Conservation (phyloP, 805 yeast genomes). For the Naumovozyma dairenensis region DNA sequence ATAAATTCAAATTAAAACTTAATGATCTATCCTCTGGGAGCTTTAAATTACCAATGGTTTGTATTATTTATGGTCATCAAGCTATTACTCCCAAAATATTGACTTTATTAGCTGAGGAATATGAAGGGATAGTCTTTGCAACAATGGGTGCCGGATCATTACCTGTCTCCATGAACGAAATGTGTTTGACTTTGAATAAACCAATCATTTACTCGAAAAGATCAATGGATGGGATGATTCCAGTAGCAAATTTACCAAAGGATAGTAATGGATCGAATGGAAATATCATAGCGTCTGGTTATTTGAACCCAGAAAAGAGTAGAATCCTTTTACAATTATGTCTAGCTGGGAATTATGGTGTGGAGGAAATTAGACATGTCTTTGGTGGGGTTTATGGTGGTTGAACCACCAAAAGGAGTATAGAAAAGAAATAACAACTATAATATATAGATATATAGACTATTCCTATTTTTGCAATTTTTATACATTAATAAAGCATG, state of each 20-base stretch:
- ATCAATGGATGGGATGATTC: constrained; percentile 64
- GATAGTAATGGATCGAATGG: constrained; percentile 30
- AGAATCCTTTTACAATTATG: constrained; percentile 51
- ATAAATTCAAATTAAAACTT: constrained; percentile 33
- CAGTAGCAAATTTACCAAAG: constrained; percentile 36
- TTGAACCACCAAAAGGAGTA: constrained; percentile 7
- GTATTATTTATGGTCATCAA: constrained; percentile 54
- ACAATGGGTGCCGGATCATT: constrained; percentile 67
- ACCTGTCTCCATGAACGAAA: constrained; percentile 39
- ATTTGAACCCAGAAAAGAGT: constrained; percentile 55
- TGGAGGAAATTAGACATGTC: constrained; percentile 33
- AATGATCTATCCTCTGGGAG: constrained; percentile 6
- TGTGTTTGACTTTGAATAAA: constrained; percentile 32
- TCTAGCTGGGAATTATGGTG: constrained; percentile 33
- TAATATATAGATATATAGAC: not conserved
- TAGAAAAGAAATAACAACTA: constrained; percentile 1
- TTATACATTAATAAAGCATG: too few relatives aligned
- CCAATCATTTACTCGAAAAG: constrained; percentile 59
- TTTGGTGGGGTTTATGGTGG: constrained; percentile 50
- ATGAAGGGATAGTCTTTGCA: constrained; percentile 52
- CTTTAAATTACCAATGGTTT: constrained; percentile 31
- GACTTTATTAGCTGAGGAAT: constrained; percentile 36
- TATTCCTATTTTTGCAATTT: not conserved
- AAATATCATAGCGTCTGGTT: constrained; percentile 52
- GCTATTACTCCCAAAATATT: constrained; percentile 43